Conservation (phyloP, 352 stramenopile species). For the Globisporangium yorkense region DNA sequence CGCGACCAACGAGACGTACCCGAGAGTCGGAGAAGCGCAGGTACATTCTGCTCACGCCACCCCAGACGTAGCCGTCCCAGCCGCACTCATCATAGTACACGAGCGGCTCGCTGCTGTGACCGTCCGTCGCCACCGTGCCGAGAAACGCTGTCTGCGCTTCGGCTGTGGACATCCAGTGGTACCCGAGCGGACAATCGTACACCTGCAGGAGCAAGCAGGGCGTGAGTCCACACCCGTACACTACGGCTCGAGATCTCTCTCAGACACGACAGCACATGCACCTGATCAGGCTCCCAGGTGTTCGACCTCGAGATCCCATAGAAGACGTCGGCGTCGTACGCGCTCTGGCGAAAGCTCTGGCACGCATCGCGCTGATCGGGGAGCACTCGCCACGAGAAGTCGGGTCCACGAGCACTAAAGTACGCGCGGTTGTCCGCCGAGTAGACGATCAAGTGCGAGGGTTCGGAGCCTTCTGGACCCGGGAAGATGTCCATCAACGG, state of each 20-base stretch:
- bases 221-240: background rate
- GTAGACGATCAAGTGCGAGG: constrained; percentile 35
- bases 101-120: constrained; percentile 23
- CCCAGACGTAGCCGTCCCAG: constrained; percentile 76
- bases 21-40: constrained; percentile 87
- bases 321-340: constrained; percentile 42
- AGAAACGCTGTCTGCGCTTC: constrained; percentile 46
- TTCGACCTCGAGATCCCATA: constrained; percentile 67
- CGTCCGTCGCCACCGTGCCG: constrained; percentile 21
- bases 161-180: constrained; percentile 77
- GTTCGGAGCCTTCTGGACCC: constrained; percentile 22
- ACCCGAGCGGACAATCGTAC: constrained; percentile 86
- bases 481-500: constrained; percentile 64
- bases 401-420: constrained; percentile 67
- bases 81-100: constrained; percentile 86
- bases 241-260: background rate
- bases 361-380: constrained; percentile 51
- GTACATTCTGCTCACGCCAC: constrained; percentile 41
- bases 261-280: constrained; percentile 7
- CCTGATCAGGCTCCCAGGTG: constrained; percentile 54
- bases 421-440: constrained; percentile 66
- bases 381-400: constrained; percentile 55
- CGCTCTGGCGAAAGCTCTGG: constrained; percentile 55
- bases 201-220: constrained; percentile 9
- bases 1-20: constrained; percentile 10